phyloP scores from a whole-genome alignment of 306 rosid species.

The Fragaria ananassa region DNA sequence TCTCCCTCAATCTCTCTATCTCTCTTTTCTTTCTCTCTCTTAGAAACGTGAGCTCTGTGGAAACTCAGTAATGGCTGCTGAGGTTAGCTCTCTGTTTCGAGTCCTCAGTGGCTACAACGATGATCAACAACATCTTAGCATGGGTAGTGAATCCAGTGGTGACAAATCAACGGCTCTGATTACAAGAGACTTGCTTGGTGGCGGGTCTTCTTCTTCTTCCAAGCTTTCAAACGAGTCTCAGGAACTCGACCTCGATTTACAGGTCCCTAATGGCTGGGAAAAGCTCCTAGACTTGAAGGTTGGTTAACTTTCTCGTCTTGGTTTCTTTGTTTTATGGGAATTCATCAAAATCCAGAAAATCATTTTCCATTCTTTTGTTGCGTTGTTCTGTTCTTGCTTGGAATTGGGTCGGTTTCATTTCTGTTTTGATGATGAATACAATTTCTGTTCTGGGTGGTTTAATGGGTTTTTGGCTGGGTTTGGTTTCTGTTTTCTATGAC shows the following conservation, averaged over 20 bases:
- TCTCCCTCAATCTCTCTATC: slow-evolving; percentile 1
- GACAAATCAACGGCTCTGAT: slow-evolving; percentile 76
- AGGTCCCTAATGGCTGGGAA: slow-evolving; percentile 94
- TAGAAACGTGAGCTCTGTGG: not conserved
- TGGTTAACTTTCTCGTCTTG: slow-evolving; percentile 14
- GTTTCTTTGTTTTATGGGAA: slow-evolving; percentile 29
- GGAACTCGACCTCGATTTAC: slow-evolving; percentile 94
- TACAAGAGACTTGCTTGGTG: slow-evolving; percentile 82
- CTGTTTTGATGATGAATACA: not conserved
- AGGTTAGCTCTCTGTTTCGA: slow-evolving; percentile 70
- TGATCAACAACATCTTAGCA: slow-evolving; percentile 63
- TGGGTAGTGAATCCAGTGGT: slow-evolving; percentile 51
- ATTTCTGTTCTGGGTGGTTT: not conserved
- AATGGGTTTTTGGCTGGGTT: not conserved
- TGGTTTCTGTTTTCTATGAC: not conserved
- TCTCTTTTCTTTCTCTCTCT: slow-evolving; percentile 16
- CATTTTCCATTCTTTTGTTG: not conserved
- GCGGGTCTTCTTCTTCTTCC: slow-evolving; percentile 46
- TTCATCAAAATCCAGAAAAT: not conserved
- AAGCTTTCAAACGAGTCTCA: slow-evolving; percentile 49
- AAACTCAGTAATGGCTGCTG: slow-evolving; percentile 65
- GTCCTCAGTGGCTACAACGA: slow-evolving; percentile 63
- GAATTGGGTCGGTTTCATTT: slow-evolving; percentile 1
- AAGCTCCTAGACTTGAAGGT: slow-evolving; percentile 94
- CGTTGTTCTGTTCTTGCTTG: not conserved